phyloP scores from a whole-genome alignment of 2,329 filamentous ascomycete genomes.

The Piedraia hortae region DNA sequence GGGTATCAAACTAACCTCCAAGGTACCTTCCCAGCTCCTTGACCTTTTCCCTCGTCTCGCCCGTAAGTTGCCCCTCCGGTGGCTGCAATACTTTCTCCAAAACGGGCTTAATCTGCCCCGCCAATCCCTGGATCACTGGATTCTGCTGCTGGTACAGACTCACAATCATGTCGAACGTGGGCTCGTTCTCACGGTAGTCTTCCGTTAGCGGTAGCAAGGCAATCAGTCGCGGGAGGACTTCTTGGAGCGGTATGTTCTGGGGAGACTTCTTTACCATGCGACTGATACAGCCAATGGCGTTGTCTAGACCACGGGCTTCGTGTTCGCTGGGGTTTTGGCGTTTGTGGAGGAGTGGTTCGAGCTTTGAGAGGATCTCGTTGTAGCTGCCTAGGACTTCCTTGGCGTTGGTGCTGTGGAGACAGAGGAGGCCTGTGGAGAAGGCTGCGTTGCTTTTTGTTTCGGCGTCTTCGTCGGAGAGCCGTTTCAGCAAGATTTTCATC shows the following conservation, averaged over 20 bases:
- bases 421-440: slow-evolving; percentile 65
- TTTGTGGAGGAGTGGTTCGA: slow-evolving; percentile 51
- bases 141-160: slow-evolving; percentile 52
- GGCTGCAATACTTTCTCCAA: slow-evolving; percentile 46
- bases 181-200: slow-evolving; percentile 89
- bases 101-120: slow-evolving; percentile 38
- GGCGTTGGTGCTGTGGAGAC: slow-evolving; percentile 50
- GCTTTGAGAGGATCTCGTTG: slow-evolving; percentile 50
- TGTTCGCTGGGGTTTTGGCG: slow-evolving; percentile 11
- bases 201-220: slow-evolving; percentile 64
- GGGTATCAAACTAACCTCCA: slow-evolving; percentile 1
- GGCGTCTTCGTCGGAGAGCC: slow-evolving; percentile 64
- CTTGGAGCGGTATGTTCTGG: slow-evolving; percentile 49
- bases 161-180: slow-evolving; percentile 72
- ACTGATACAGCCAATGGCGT: slow-evolving; percentile 70
- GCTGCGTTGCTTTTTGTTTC: slow-evolving; percentile 90
- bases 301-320: slow-evolving; percentile 66
- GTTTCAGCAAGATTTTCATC: slow-evolving; percentile 57
- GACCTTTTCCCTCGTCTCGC: slow-evolving; percentile 39
- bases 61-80: slow-evolving; percentile 48
- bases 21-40: slow-evolving; percentile 30
- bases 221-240: slow-evolving; percentile 59
- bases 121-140: slow-evolving; percentile 39
- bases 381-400: slow-evolving; percentile 49
- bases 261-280: slow-evolving; percentile 80